These are phyloP conservation scores for Brassica hybrid DNA, from an alignment of 441 rosid genomes.

Conservation along the genomic window DNA sequence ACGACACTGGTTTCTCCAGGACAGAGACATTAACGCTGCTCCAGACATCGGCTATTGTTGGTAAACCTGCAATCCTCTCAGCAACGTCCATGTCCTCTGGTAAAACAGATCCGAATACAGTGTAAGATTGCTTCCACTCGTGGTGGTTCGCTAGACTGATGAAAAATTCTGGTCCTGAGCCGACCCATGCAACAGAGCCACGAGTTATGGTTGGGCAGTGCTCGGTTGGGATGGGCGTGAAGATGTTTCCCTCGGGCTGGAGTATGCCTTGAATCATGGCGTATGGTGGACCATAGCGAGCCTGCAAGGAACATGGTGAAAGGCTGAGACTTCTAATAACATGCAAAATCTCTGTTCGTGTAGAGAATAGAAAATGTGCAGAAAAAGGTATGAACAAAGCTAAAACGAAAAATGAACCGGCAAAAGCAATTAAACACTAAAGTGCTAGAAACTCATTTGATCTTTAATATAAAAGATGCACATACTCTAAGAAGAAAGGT, in stretches of 20 bases:
- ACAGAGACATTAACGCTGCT: slow-evolving; percentile 74
- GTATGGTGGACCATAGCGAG: slow-evolving; percentile 90
- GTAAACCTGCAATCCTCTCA: slow-evolving; percentile 74
- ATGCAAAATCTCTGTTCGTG: slow-evolving; percentile 1
- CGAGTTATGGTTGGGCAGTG: slow-evolving; percentile 73
- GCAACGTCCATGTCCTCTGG: slow-evolving; percentile 85
- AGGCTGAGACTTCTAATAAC: neutral
- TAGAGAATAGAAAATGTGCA: neutral
- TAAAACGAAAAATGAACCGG: neutral
- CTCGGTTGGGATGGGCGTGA: slow-evolving; percentile 65
- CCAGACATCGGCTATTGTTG: slow-evolving; percentile 82
- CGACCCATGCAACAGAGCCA: slow-evolving; percentile 94
- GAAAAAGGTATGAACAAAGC: slow-evolving; percentile 8
- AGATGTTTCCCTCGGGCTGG: slow-evolving; percentile 70
- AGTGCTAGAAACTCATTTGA: no score
- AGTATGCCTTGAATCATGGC: slow-evolving; percentile 92
- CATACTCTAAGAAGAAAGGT: no score
- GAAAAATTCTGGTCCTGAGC: slow-evolving; percentile 92
- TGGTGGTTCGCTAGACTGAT: slow-evolving; percentile 83
- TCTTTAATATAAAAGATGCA: no score
- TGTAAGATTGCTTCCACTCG: slow-evolving; percentile 82
- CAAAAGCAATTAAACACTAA: neutral
- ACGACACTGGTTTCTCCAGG: slow-evolving; percentile 67
- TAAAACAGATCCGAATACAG: slow-evolving; percentile 83
- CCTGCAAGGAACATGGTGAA: slow-evolving; percentile 47